Base-by-base conservation (phyloP, 2,329 filamentous ascomycete species). In the Catunica adiposa region DNA sequence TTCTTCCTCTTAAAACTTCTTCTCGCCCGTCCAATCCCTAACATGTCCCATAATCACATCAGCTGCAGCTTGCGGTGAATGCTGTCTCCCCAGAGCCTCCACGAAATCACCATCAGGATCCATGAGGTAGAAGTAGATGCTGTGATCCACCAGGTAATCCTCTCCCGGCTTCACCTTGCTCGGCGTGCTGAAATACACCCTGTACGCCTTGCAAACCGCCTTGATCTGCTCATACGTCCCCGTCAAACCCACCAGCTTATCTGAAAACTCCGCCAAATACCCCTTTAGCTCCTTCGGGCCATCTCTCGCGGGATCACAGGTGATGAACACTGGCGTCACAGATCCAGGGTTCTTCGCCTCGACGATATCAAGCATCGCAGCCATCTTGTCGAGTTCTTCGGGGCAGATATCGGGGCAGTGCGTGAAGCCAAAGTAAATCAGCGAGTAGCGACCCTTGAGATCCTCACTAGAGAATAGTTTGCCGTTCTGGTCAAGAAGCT, bases 41-140 rank as follows among this genome's bases (percentile, higher is more conserved):
- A 97, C 84, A 69, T 98, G 92, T 60, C 85, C 83, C 59, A 84
- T 69, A 56, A 98, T 96, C 57, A 96, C 73, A 69, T 82, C 82
- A 5, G 89, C 86, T 1, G 83, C 92, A 64, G 87, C 79, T 60
- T 92, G 83, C 1, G 90, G 87, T 44, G 87, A 94, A 70, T 97
- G 89, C 70, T 98, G 92, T 60, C 92, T 77, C 17, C 92, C 92
- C 64, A 98, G 82, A 11, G 89, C 94, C 73, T 98, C 94, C 26
- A 98, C 90, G 68, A 98, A 98, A 68, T 98, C 89, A 20, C 90
- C 90, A 63, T 97, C 89, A 0, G 92, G 92, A 67, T 97, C 92
- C 92, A 98, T 98, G 62, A 98, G 72, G 69, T 98, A 98, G 65
- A 98, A 98, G 75, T 98, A 98, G 63, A 98, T 98, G 69, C 89